Base-by-base conservation (phyloP, 1,139 yeast genomes). In the Schizosaccharomyces versatilis region DNA sequence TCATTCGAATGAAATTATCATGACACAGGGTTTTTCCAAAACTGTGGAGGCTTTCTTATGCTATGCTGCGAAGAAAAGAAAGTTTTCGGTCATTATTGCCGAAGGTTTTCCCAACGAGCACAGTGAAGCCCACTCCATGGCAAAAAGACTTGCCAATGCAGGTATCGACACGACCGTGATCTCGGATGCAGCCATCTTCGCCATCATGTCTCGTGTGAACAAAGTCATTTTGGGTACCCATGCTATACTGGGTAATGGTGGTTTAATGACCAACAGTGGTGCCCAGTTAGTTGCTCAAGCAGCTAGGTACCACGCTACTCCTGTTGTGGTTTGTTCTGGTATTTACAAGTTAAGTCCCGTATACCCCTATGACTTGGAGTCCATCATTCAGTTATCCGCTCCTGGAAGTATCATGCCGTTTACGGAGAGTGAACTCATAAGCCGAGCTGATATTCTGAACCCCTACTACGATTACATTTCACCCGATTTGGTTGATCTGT, bases 181-280 rank as follows among this genome's bases (percentile, higher is more conserved):
- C 53, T 97, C 98, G 0, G 99, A 93, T 65, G 76, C 94, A 3
- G 82, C 95, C 36, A 86, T 82, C 0, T 85, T 82, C 67, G 97
- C 98, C 0, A 84, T 93, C 53, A 93, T 93, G 98, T 83, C 96
- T 53, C 73, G 96, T 60, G 98, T 93, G 2, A 96, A 97, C 53
- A 93, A 93, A 67, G 98, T 93, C 36, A 78, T 90, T 59, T 77
- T 93, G 59, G 96, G 97, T 24, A 81, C 97, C 1, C 78, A 84
- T 60, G 79, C 95, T 0, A 63, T 93, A 7, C 82, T 85, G 66
- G 95, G 95, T 56, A 90, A 93, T 65, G 99, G 99, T 57, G 97
- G 98, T 8, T 81, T 95, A 61, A 77, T 86, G 57, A 79, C 95
- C 1, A 78, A 83, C 24, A 79, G 94, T 0, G 99, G 98, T 53